A percentile compares a stretch with the other conserved stretches of the same genome.
These are phyloP conservation scores for Venturia asperata DNA, from an alignment of 2,329 filamentous ascomycete genomes.

Conservation along the genomic window DNA sequence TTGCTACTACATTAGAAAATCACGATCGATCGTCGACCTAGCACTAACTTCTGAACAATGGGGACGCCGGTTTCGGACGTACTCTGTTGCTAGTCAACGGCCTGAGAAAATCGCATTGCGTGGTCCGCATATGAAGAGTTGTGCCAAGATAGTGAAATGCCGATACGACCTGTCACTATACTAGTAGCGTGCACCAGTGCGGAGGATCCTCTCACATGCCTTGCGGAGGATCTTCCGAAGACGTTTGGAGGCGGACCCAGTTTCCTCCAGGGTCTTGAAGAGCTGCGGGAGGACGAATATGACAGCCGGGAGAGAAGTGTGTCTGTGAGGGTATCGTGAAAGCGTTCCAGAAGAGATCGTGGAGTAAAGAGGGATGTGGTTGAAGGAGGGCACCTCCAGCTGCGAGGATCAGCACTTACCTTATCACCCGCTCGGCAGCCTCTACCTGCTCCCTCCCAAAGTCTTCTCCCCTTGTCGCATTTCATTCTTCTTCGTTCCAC, in stretches of 20 bases:
- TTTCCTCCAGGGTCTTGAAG: background rate
- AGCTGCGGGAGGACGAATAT: background rate
- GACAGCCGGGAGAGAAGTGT: no score
- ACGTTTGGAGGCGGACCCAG: background rate
- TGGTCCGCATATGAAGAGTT: slow-evolving; percentile 25
- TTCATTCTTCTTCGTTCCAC: background rate
- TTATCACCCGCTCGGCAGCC: background rate
- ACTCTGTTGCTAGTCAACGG: slow-evolving; percentile 47
- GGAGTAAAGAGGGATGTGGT: no score
- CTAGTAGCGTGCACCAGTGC: no score
- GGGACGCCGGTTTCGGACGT: slow-evolving; percentile 49
- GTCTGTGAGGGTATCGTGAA: no score
- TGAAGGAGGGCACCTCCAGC: no score
- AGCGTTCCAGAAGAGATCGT: no score
- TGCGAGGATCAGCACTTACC: no score
- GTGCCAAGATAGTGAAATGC: no score
- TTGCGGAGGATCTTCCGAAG: background rate
- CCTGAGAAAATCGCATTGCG: slow-evolving; percentile 38
- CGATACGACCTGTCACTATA: no score
- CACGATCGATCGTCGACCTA: slow-evolving; percentile 37
- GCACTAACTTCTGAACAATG: slow-evolving; percentile 47
- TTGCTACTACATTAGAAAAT: no score
- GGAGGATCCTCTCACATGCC: background rate
- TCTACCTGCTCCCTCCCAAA: background rate
- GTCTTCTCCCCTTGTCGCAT: no score